Evolutionary conservation across 1,139 yeast species (phyloP).

Genomic region (Scheffersomyces parashehatae): DNA sequence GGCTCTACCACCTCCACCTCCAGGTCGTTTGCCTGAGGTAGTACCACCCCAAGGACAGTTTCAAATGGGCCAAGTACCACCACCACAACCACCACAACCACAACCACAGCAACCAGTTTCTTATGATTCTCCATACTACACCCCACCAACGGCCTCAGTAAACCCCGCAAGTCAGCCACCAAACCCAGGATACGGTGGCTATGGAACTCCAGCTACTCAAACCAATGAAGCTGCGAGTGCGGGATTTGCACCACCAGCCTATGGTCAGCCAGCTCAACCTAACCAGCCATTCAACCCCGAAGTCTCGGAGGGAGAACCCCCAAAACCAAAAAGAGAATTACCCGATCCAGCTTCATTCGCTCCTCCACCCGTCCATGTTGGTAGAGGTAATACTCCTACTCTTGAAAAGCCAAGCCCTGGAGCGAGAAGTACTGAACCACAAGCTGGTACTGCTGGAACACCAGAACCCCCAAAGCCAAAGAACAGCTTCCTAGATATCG

Average conservation of each 20-base stretch:
- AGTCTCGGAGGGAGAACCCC: conserved; percentile 1
- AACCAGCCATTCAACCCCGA: no score
- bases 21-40: background rate
- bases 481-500: conserved; percentile 25
- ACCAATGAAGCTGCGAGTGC: background rate
- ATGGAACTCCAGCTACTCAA: background rate
- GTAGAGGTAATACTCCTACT: conserved; percentile 3
- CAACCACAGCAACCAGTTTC: conserved; percentile 2
- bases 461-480: conserved; percentile 7
- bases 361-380: conserved; percentile 14
- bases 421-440: background rate
- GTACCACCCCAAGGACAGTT: background rate
- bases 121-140: conserved; percentile 6
- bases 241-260: background rate
- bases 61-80: background rate
- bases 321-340: conserved; percentile 5
- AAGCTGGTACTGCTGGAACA: background rate
- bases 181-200: background rate
- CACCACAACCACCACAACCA: background rate
- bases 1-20: conserved; percentile 4
- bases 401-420: conserved; percentile 3
- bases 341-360: conserved; percentile 14
- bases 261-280: conserved; percentile 1
- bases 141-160: no score
- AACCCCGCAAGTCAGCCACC: background rate